A percentile compares a stretch with the other conserved stretches of the same genome.
Evolutionary conservation across 257 asterid genomes (phyloP).

Genomic region (Solanum gandarillasii): DNA sequence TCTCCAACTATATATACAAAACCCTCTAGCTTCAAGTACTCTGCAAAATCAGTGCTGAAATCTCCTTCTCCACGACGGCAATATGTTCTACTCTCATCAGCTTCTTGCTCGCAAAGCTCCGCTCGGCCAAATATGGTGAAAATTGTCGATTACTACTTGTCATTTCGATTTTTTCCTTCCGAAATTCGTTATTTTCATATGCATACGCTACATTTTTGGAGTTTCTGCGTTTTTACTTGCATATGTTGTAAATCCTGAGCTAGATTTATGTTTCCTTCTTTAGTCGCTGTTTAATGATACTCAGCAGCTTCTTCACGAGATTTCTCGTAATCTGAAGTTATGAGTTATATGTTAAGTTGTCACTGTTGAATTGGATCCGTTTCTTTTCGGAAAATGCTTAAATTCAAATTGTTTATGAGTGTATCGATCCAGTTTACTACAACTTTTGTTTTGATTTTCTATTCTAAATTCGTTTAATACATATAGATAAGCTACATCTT

Average conservation of each 20-base stretch:
- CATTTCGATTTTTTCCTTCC: background rate
- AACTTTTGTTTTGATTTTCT: background rate
- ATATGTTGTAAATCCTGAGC: background rate
- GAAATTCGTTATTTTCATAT: background rate
- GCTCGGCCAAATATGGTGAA: background rate
- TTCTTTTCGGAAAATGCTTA: background rate
- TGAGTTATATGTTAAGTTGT: background rate
- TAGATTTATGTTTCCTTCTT: background rate
- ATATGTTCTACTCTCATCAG: constrained; percentile 73
- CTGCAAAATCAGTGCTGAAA: background rate
- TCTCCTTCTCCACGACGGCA: background rate
- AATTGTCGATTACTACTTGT: background rate
- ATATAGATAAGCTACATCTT: background rate
- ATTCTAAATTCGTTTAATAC: background rate
- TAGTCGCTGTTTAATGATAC: background rate
- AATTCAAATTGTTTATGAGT: background rate
- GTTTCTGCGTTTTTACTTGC: background rate
- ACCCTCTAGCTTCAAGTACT: background rate
- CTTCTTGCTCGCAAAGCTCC: background rate
- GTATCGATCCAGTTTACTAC: constrained; percentile 32
- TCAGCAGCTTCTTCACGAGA: background rate
- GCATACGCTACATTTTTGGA: background rate
- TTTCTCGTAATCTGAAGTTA: background rate
- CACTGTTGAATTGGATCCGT: background rate
- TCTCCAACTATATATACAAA: background rate